Evolutionary conservation across 805 yeast species (phyloP), one percentile per base, ranked within the genome.

Genomic region (Candida lessepsii): DNA sequence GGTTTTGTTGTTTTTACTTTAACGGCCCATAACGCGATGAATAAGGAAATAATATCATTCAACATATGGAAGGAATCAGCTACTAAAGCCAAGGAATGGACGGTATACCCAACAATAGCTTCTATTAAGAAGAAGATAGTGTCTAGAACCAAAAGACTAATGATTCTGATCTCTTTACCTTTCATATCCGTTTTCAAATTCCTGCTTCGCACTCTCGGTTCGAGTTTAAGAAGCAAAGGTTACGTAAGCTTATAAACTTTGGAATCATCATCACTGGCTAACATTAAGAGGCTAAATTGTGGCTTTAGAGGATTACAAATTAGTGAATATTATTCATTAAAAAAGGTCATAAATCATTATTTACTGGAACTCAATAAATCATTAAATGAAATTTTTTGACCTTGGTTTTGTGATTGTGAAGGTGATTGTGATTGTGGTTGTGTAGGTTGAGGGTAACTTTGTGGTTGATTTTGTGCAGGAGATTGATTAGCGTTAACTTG

Each of bases 51-150:
- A 40, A 91, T 86, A 64, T 91, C 99, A 65, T 93, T 91, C 49
- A 91, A 72, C 98, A 93, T 93, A 62, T 91, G 99, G 75, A 91
- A 93, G 1, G 98, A 84, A 60, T 91, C 99, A 1, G 98, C 99
- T 40, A 91, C 82, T 39, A 91, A 75, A 0, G 99, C 98, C 54
- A 91, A 73, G 1, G 98, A 91, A 60, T 93, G 95, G 19, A 91
- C 96, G 18, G 91, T 76, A 61, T 90, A 93, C 14, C 96, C 96
- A 26, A 87, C 77, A 40, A 80, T 78, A 38, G 89, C 81, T 60
- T 91, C 99, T 46, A 91, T 53, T 25, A 93, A 69, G 73, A 93
- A 91, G 68, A 91, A 91, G 1, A 76, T 58, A 3, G 93, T 77
- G 61, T 93, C 98, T 25, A 91, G 67, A 34, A 65, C 76, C 60